Evolutionary conservation across 1,284 basidiomycete species (phyloP).

Genomic region (Ceratobasidium sp.): DNA sequence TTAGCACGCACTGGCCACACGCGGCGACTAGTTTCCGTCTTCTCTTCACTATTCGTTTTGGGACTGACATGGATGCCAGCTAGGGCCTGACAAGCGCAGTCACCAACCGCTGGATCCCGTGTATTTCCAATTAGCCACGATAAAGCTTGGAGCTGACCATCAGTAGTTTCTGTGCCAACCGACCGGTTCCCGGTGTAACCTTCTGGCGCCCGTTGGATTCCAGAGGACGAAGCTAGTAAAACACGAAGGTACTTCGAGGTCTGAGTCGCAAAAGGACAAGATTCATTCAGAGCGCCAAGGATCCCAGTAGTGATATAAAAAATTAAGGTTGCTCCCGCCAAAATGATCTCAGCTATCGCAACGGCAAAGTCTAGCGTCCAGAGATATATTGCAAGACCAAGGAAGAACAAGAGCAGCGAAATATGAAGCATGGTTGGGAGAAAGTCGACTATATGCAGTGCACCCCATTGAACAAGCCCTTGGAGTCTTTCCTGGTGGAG

Average conservation of each 20-base stretch:
- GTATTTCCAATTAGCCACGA: conserved; percentile 2
- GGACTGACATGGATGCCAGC: neutral
- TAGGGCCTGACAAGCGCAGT: conserved; percentile 17
- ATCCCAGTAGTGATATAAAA: conserved; percentile 5
- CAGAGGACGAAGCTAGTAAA: neutral
- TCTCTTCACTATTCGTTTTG: neutral
- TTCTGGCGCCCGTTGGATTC: neutral
- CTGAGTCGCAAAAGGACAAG: conserved; percentile 10
- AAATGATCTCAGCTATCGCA: neutral
- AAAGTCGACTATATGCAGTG: neutral
- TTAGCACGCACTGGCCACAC: neutral
- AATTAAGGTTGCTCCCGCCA: neutral
- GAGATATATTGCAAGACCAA: conserved; percentile 7
- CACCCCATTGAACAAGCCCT: neutral
- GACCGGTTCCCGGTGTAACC: too few species aligned
- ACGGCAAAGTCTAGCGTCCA: neutral
- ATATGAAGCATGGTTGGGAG: conserved; percentile 19
- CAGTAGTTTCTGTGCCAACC: neutral
- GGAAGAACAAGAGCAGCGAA: conserved; percentile 8
- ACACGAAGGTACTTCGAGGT: neutral
- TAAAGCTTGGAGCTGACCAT: neutral
- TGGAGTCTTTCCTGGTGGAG: neutral
- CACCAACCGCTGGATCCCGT: neutral
- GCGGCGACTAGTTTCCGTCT: neutral
- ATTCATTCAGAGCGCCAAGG: neutral